Conservation (phyloP, 2,329 filamentous ascomycete genomes). For the Colletotrichum sp. region DNA sequence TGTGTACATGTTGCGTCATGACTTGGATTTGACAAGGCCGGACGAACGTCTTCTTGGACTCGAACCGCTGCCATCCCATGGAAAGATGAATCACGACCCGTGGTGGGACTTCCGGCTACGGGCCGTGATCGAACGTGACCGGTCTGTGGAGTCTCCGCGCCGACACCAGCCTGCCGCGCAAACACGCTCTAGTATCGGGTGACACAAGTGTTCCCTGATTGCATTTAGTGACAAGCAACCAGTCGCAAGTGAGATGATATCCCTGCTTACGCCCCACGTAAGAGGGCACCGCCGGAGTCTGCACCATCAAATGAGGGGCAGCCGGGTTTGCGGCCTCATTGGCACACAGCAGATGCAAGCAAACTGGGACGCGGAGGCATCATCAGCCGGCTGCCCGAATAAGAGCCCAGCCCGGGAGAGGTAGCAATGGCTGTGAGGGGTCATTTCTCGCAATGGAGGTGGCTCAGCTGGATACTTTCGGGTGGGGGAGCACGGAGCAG, state of each 20-base stretch:
- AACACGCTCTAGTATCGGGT: conserved; percentile 1
- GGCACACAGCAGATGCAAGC: not conserved
- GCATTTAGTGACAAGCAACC: not conserved
- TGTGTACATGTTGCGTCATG: conserved; percentile 16
- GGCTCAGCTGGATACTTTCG: not conserved
- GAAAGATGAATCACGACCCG: conserved; percentile 12
- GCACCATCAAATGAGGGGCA: not conserved
- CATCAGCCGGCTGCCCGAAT: not conserved
- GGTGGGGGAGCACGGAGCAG: not conserved
- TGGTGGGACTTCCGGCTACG: not conserved
- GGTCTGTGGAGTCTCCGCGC: conserved; percentile 6
- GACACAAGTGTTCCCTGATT: not conserved
- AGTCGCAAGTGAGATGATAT: not conserved
- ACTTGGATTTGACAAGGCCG: conserved; percentile 8
- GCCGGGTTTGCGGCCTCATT: not conserved
- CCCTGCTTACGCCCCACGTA: conserved; percentile 4
- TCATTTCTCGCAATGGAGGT: not conserved
- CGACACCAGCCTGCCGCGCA: conserved; percentile 2
- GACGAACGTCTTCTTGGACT: not conserved
- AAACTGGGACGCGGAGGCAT: not conserved
- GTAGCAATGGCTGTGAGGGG: not conserved
- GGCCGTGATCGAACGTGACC: conserved; percentile 17
- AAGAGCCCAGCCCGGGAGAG: not conserved
- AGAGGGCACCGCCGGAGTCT: not conserved
- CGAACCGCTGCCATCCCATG: conserved; percentile 16